Conservation (phyloP, 2,329 filamentous ascomycete genomes). For the Incumbomyces lentus region DNA sequence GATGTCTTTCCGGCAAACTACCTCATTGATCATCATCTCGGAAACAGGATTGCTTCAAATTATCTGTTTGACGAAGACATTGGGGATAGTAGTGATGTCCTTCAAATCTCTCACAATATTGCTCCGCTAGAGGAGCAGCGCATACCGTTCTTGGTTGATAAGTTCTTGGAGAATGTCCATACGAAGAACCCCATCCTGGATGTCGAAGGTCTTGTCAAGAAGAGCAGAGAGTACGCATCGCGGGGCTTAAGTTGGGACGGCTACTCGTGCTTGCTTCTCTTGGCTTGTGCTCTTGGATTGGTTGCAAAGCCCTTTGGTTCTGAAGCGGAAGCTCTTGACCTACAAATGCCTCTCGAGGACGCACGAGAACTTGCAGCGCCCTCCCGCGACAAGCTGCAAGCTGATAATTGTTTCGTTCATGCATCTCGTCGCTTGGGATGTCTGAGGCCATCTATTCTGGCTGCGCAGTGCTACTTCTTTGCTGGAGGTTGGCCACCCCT, state of each 20-base stretch:
- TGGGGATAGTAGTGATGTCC: neutral
- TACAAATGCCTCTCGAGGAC: slow-evolving; percentile 2
- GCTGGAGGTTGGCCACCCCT: slow-evolving; percentile 25
- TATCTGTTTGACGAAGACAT: neutral
- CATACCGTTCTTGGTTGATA: slow-evolving; percentile 23
- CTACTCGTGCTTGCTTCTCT: slow-evolving; percentile 25
- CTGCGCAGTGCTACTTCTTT: slow-evolving; percentile 31
- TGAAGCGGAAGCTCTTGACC: slow-evolving; percentile 5
- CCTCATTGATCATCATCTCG: slow-evolving; percentile 13
- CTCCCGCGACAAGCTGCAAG: slow-evolving; percentile 15
- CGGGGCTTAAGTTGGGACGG: slow-evolving; percentile 26
- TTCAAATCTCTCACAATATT: slow-evolving; percentile 9
- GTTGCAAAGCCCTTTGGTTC: slow-evolving; percentile 22
- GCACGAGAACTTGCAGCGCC: neutral
- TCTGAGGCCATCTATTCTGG: slow-evolving; percentile 24
- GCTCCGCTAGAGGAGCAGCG: slow-evolving; percentile 20
- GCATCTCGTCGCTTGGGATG: slow-evolving; percentile 25
- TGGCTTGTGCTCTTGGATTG: slow-evolving; percentile 25
- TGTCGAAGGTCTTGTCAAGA: slow-evolving; percentile 19
- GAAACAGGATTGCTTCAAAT: slow-evolving; percentile 9
- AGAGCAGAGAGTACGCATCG: slow-evolving; percentile 19
- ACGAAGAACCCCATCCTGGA: slow-evolving; percentile 31
- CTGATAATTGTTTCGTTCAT: slow-evolving; percentile 24
- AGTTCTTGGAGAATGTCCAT: slow-evolving; percentile 27
- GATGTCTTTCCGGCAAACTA: slow-evolving; percentile 14